A percentile compares a stretch with the other conserved stretches of the same genome.
These are phyloP conservation scores for Penicillium crystallinum DNA, from an alignment of 495 filamentous ascomycete species.

Conservation along the genomic window DNA sequence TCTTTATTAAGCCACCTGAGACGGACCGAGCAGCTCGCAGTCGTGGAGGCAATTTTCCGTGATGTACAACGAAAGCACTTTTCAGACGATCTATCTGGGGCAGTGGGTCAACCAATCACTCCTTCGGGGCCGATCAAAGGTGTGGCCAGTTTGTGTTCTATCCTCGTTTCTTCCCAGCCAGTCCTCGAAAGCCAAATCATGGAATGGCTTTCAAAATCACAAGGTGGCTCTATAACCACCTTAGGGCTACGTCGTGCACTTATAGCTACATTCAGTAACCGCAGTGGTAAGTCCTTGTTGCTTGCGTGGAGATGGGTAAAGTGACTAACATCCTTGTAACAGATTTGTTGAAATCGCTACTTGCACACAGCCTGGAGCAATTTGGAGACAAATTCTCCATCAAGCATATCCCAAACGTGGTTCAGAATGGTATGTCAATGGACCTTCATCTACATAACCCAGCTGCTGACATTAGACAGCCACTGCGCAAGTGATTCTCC, in stretches of 20 bases:
- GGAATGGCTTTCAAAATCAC: conserved; percentile 58
- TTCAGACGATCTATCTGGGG: conserved; percentile 9
- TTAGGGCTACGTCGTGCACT: conserved; percentile 61
- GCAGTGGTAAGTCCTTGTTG: conserved; percentile 37
- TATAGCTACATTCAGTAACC: conserved; percentile 53
- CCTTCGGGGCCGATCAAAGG: conserved; percentile 23
- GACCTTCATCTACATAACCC: neutral
- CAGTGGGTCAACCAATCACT: neutral
- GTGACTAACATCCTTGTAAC: conserved; percentile 17
- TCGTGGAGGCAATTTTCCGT: conserved; percentile 55
- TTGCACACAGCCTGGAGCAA: conserved; percentile 62
- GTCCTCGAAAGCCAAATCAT: conserved; percentile 49
- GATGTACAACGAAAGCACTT: conserved; percentile 54
- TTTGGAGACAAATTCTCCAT: conserved; percentile 87
- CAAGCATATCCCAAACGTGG: conserved; percentile 70
- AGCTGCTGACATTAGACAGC: conserved; percentile 35
- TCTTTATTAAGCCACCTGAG: conserved; percentile 46
- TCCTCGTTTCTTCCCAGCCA: conserved; percentile 29
- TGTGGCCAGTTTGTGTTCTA: conserved; percentile 38
- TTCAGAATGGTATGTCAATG: conserved; percentile 70
- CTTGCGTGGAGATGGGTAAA: neutral
- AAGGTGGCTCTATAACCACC: conserved; percentile 57
- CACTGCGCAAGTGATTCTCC: conserved; percentile 72
- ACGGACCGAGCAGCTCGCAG: conserved; percentile 51
- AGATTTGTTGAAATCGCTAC: conserved; percentile 50